Conservation (phyloP, 768 basidiomycete genomes). For the Phanerochaete sordida region DNA sequence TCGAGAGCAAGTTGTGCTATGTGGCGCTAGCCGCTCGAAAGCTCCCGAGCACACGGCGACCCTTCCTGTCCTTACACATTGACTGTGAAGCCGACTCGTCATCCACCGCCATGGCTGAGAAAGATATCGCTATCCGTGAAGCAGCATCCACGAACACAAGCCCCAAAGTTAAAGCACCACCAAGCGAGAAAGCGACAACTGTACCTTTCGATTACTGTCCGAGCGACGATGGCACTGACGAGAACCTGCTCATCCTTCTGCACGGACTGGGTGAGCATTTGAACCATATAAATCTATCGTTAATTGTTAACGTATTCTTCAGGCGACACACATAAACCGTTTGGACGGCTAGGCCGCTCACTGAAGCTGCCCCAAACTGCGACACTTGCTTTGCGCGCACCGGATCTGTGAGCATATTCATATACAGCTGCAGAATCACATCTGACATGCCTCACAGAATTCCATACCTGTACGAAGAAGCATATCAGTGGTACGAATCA, state of each 20-base stretch:
- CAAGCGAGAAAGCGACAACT: constrained; percentile 41
- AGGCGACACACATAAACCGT: constrained; percentile 84
- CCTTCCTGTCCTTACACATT: too few relatives aligned
- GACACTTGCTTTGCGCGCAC: constrained; percentile 73
- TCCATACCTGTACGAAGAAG: constrained; percentile 73
- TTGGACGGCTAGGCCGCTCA: constrained; percentile 65
- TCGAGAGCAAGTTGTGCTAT: neutral
- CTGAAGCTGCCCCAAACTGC: constrained; percentile 91
- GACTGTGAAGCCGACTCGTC: neutral
- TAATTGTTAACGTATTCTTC: neutral
- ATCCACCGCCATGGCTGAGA: neutral
- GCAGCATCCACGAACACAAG: neutral
- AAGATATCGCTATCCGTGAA: neutral
- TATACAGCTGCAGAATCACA: too few relatives aligned
- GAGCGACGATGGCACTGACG: constrained; percentile 81
- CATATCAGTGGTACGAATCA: constrained; percentile 84
- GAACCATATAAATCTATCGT: neutral
- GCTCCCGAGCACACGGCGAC: too few relatives aligned
- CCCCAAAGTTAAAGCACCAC: constrained; percentile 39
- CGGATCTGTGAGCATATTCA: constrained; percentile 61
- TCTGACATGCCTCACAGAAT: too few relatives aligned
- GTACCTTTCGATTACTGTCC: constrained; percentile 64
- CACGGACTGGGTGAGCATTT: constrained; percentile 73
- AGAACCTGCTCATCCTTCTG: constrained; percentile 79
- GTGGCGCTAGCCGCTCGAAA: neutral